Percentiles rank a stretch among this genome's conserved stretches.
Conservation (phyloP, 208 protist species). For the Leishmania lainsoni region DNA sequence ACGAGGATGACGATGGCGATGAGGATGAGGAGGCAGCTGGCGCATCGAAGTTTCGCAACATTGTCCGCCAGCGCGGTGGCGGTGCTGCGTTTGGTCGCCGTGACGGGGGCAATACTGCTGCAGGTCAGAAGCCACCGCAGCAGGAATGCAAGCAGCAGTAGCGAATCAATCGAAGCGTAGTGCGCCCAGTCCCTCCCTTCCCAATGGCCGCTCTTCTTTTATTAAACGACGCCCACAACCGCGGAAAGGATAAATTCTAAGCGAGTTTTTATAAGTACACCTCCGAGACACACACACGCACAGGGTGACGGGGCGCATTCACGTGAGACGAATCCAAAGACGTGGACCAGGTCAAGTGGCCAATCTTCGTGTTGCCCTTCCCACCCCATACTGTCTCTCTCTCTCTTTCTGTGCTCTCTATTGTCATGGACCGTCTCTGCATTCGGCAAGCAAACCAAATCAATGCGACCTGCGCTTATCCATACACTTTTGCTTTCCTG, state of each 20-base stretch:
- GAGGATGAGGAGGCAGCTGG: slow-evolving; percentile 16
- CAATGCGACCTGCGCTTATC: no score
- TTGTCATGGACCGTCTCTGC: no score
- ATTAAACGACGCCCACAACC: no score
- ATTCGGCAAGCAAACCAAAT: no score
- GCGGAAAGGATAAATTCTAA: background rate
- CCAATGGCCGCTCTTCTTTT: background rate
- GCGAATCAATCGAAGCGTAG: background rate
- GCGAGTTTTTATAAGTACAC: background rate
- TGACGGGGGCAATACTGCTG: slow-evolving; percentile 9
- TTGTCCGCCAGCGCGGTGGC: slow-evolving; percentile 21
- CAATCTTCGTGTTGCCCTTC: background rate
- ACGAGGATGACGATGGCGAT: slow-evolving; percentile 32
- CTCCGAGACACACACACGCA: background rate
- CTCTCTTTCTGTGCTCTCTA: background rate
- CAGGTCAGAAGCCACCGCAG: slow-evolving; percentile 20
- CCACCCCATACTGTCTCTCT: background rate
- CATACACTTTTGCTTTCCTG: no score
- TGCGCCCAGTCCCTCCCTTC: slow-evolving; percentile 8
- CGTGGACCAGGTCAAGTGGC: background rate
- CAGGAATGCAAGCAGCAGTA: slow-evolving; percentile 86
- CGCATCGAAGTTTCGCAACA: slow-evolving; percentile 27
- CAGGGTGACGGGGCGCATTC: background rate
- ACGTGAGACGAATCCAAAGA: background rate
- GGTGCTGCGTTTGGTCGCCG: slow-evolving; percentile 22